These are phyloP conservation scores for Serendipita sp. DNA, from an alignment of 768 basidiomycete species.

Conservation along the genomic window DNA sequence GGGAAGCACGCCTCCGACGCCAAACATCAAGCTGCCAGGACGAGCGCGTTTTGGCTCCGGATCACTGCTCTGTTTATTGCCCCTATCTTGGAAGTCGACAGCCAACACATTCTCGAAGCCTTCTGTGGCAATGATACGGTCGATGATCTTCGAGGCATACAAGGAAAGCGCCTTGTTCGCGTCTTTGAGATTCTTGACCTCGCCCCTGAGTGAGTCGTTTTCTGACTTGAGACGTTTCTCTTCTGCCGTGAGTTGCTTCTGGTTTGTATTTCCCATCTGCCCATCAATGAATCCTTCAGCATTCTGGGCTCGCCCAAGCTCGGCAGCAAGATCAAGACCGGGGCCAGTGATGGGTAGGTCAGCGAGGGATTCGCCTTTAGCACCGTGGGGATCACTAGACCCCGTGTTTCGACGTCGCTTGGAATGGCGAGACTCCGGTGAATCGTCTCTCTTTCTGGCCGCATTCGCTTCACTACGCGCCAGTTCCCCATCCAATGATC, in stretches of 20 bases:
- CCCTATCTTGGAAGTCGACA: constrained; percentile 49
- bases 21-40: constrained; percentile 6
- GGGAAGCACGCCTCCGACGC: constrained; percentile 2
- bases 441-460: constrained; percentile 21
- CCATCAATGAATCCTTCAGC: constrained; percentile 52
- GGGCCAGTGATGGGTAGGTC: constrained; percentile 79
- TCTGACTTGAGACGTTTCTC: constrained; percentile 27
- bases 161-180: constrained; percentile 91
- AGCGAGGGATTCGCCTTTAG: constrained; percentile 67
- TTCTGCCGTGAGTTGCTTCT: background rate
- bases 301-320: constrained; percentile 81
- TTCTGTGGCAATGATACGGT: constrained; percentile 90
- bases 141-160: constrained; percentile 96
- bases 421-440: constrained; percentile 25
- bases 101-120: constrained; percentile 95
- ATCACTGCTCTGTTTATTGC: constrained; percentile 10
- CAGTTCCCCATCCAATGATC: background rate
- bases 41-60: constrained; percentile 9
- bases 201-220: constrained; percentile 58
- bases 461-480: constrained; percentile 13
- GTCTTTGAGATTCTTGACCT: constrained; percentile 86
- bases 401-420: constrained; percentile 28
- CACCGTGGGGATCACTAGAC: constrained; percentile 22
- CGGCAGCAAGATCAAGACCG: constrained; percentile 78
- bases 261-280: constrained; percentile 12